phyloP scores from a whole-genome alignment of 768 basidiomycete genomes.

The Leccinellum luteum region DNA sequence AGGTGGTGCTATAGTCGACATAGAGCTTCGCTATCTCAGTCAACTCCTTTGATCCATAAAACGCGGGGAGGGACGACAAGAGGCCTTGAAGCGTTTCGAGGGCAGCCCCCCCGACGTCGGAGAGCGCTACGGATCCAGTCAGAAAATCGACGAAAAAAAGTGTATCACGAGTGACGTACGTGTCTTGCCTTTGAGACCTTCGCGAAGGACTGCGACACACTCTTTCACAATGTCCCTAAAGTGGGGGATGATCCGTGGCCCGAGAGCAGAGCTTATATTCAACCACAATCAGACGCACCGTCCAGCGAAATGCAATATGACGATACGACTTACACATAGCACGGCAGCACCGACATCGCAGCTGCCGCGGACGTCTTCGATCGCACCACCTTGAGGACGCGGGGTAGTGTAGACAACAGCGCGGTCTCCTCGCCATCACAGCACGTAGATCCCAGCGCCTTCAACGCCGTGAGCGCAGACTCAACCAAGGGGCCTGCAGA shows the following conservation, averaged over 20 bases:
- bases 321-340: slow-evolving; percentile 53
- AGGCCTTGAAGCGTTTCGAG: slow-evolving; percentile 62
- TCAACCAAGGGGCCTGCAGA: slow-evolving; percentile 39
- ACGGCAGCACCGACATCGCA: slow-evolving; percentile 54
- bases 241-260: slow-evolving; percentile 85
- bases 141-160: neutral
- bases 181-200: slow-evolving; percentile 31
- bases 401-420: slow-evolving; percentile 58
- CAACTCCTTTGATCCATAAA: slow-evolving; percentile 69
- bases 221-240: slow-evolving; percentile 69
- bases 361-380: slow-evolving; percentile 35
- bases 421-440: slow-evolving; percentile 64
- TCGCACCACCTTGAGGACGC: slow-evolving; percentile 49
- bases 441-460: slow-evolving; percentile 55
- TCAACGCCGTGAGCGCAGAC: slow-evolving; percentile 59
- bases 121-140: slow-evolving; percentile 26
- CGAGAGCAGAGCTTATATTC: slow-evolving; percentile 60
- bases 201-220: slow-evolving; percentile 48
- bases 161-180: slow-evolving; percentile 32
- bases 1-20: slow-evolving; percentile 38
- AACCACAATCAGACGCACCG: slow-evolving; percentile 3
- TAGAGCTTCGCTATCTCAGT: slow-evolving; percentile 54
- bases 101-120: slow-evolving; percentile 31
- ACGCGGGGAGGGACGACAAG: slow-evolving; percentile 73
- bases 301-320: neutral